Conservation (phyloP, 345 rosid species). For the Capsella bursapastoris region DNA sequence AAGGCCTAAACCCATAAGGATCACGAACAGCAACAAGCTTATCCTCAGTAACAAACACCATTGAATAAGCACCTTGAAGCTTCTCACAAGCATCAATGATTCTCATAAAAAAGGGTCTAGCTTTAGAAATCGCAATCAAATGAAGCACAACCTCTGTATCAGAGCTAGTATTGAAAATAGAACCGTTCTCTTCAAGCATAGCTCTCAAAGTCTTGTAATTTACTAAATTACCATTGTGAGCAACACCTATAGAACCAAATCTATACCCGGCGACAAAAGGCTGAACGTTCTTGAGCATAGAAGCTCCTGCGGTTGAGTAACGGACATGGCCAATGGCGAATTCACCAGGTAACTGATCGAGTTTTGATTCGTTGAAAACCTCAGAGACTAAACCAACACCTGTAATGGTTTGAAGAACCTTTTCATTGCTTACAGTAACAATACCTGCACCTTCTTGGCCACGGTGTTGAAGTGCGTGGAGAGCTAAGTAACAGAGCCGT, state of each 20-base stretch:
- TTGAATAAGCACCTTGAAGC: constrained; percentile 87
- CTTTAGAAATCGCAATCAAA: constrained; percentile 89
- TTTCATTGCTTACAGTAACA: constrained; percentile 65
- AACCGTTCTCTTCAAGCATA: constrained; percentile 80
- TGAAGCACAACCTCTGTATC: constrained; percentile 99
- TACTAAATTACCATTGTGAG: constrained; percentile 92
- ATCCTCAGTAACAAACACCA: constrained; percentile 94
- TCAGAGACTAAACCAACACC: constrained; percentile 97
- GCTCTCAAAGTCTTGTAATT: constrained; percentile 72
- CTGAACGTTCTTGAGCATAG: constrained; percentile 96
- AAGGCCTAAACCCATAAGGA: constrained; percentile 85
- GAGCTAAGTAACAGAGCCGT: constrained; percentile 87
- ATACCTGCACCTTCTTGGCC: constrained; percentile 99
- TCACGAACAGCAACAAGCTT: constrained; percentile 95
- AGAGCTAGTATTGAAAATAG: constrained; percentile 88
- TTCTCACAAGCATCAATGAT: constrained; percentile 94
- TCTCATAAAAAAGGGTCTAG: constrained; percentile 83
- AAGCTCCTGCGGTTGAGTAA: constrained; percentile 92
- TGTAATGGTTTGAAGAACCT: constrained; percentile 80
- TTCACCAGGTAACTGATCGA: constrained; percentile 84
- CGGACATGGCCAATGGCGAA: constrained; percentile 92
- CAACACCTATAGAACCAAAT: constrained; percentile 92
- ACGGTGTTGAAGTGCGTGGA: constrained; percentile 95
- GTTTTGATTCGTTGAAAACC: constrained; percentile 84
- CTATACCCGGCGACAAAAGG: constrained; percentile 96